These are phyloP conservation scores for Taphrina wiesneri DNA, from an alignment of 1,139 yeast species.

Conservation along the genomic window DNA sequence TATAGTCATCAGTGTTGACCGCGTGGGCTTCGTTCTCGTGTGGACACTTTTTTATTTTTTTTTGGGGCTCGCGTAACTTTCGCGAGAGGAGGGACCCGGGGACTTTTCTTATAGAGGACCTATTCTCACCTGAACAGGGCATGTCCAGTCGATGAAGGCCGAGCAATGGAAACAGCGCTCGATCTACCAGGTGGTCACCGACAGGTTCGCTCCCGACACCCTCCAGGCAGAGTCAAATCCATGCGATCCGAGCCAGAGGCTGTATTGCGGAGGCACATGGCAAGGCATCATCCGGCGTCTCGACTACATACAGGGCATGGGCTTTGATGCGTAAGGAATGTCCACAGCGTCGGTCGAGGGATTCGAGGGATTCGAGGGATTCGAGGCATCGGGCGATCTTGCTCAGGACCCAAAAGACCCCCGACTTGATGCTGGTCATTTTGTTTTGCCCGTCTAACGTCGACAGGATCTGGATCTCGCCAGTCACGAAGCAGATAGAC, in stretches of 20 bases:
- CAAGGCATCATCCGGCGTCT: conserved; percentile 35
- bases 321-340: conserved; percentile 34
- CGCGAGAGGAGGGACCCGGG: background rate
- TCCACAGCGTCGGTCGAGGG: background rate
- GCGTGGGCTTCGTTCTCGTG: background rate
- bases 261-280: conserved; percentile 39
- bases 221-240: conserved; percentile 9
- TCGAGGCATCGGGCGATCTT: no score
- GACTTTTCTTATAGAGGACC: background rate
- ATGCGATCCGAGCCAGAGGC: conserved; percentile 12
- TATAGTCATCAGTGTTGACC: background rate
- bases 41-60: background rate
- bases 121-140: conserved; percentile 6
- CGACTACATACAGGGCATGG: conserved; percentile 38
- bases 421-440: no score
- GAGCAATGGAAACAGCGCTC: conserved; percentile 37
- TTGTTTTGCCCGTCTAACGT: no score
- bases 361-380: no score
- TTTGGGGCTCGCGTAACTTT: background rate
- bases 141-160: conserved; percentile 31
- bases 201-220: conserved; percentile 26
- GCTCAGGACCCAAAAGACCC: no score
- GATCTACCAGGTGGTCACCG: conserved; percentile 36
- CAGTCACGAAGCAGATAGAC: conserved; percentile 36
- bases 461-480: conserved; percentile 36